Base-by-base conservation (phyloP, 1,284 basidiomycete species). In the Pseudozyma sp. region DNA sequence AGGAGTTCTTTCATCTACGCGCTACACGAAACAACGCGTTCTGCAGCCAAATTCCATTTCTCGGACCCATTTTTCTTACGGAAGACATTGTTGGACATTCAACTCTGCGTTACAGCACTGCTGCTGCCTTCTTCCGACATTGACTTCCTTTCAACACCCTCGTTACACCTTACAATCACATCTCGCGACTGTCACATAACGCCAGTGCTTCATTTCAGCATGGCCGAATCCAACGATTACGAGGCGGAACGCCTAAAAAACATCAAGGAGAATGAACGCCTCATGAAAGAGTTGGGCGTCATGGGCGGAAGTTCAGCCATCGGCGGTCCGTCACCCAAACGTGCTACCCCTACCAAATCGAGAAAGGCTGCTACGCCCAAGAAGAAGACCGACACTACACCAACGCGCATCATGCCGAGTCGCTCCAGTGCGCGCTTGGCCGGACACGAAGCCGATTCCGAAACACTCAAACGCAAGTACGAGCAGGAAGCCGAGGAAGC, bases 221-320 rank as follows among this genome's bases (percentile, higher is more conserved):
- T 75, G 72, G 63, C 56, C 56, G 72, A 75, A 3, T 51, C 54
- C 48, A 75, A 62, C 60, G 72, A 75, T 43, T 75, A 75, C 58
- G 81, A 83, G 75, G 55, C 70, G 35, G 75, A 82, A 50, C 67
- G 81, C 14, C 78, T 79, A 43, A 73, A 61, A 39, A 83, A 83
- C 59, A 83, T 83, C 60, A 69, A 62, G n/a, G 70, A 78, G 34
- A 83, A 83, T 77, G 75, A 81, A 50, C 48, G 64, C 5, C 70
- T 83, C 34, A 71, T 83, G 60, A 72, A 75, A 19, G 80, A 81
- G 58, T 70, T 83, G 10, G 75, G 79, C 31, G 67, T 83, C 42
- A 63, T 70, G 34, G 72, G 70, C 9, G 79, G 80, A 7, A 67
- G 72, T 14, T 68, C 71, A 5, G 46, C 65, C 37, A 62, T 75